A percentile compares a stretch with the other conserved stretches of the same genome.
These are phyloP conservation scores for Backusella tarrabulga DNA, from an alignment of 192 early-diverging fungal species.

Conservation along the genomic window DNA sequence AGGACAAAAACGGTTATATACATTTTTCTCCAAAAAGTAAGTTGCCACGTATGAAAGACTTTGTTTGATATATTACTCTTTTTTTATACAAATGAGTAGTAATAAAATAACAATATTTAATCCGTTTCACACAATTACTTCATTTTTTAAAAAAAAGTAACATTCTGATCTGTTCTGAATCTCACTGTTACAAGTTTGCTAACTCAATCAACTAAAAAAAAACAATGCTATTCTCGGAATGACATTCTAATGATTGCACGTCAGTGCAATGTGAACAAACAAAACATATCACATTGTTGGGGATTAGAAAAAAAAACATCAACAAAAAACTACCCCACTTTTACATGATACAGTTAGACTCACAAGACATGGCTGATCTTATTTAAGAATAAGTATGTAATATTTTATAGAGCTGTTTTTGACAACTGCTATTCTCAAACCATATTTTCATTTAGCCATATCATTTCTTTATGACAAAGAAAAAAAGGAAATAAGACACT, in stretches of 20 bases:
- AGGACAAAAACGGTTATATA: not conserved
- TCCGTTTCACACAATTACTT: not conserved
- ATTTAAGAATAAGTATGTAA: not conserved
- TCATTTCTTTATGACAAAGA: not conserved
- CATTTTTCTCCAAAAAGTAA: not conserved
- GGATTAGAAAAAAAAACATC: not conserved
- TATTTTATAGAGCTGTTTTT: not conserved
- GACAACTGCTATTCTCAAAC: not conserved
- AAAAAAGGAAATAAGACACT: not conserved
- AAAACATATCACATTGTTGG: conserved; percentile 6
- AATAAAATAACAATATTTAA: not conserved
- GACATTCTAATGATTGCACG: conserved; percentile 1
- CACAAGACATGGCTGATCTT: not conserved
- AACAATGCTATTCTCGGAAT: not conserved
- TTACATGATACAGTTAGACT: not conserved
- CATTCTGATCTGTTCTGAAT: not conserved
- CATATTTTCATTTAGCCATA: not conserved
- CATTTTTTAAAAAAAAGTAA: not conserved
- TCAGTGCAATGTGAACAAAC: conserved; percentile 6
- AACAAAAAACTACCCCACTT: not conserved
- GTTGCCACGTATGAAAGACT: not conserved
- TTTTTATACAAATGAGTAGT: not conserved
- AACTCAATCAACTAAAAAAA: not conserved
- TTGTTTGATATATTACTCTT: not conserved
- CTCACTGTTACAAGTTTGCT: not conserved